Conservation (phyloP, 306 rosid species). For the Mucuna pruriens region DNA sequence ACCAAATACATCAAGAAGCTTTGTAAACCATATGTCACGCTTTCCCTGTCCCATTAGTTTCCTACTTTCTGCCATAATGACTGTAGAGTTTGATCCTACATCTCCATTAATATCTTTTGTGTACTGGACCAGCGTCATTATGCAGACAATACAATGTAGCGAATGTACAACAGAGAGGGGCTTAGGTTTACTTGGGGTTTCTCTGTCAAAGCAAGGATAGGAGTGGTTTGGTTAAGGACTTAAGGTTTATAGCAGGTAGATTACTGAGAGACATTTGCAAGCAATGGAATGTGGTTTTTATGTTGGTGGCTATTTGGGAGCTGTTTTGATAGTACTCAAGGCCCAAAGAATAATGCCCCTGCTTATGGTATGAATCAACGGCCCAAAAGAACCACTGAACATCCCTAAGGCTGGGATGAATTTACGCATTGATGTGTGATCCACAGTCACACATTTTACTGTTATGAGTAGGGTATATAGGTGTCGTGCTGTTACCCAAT, state of each 20-base stretch:
- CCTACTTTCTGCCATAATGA: not conserved
- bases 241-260: not conserved
- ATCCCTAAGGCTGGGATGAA: too few species aligned
- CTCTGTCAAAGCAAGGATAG: constrained; percentile 14
- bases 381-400: too few species aligned
- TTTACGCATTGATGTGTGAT: too few species aligned
- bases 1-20: not conserved
- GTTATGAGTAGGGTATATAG: too few species aligned
- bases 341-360: too few species aligned
- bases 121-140: constrained; percentile 14
- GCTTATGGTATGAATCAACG: too few species aligned
- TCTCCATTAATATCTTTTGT: not conserved
- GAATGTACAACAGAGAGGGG: not conserved
- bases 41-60: constrained; percentile 10
- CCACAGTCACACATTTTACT: too few species aligned
- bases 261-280: not conserved
- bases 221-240: not conserved
- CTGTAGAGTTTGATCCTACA: not conserved
- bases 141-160: not conserved
- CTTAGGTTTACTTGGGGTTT: not conserved
- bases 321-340: too few species aligned
- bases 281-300: not conserved
- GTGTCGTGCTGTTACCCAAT: too few species aligned
- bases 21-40: not conserved
- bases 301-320: not conserved